Evolutionary conservation across 176 grass and related monocot genomes (phyloP).

Genomic region (Thalia dealbata): DNA sequence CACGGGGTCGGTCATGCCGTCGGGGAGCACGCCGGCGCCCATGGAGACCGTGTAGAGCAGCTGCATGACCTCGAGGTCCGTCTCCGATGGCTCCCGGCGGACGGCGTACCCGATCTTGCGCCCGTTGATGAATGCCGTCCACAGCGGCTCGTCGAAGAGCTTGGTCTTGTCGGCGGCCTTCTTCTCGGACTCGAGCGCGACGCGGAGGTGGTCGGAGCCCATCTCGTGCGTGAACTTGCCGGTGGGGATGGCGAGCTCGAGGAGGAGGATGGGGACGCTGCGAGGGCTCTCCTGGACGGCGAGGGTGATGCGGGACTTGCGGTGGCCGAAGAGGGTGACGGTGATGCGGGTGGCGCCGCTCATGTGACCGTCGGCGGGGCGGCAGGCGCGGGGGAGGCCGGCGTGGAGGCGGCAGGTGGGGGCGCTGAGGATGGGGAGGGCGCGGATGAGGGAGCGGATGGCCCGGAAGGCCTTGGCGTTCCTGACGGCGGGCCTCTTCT

Average conservation of each 20-base stretch:
- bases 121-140: slow-evolving; percentile 84
- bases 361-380: slow-evolving; percentile 45
- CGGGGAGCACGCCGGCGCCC: slow-evolving; percentile 73
- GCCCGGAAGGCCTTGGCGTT: slow-evolving; percentile 45
- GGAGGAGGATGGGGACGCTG: slow-evolving; percentile 67
- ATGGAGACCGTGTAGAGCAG: slow-evolving; percentile 78
- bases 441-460: slow-evolving; percentile 70
- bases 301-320: slow-evolving; percentile 68
- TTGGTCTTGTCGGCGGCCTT: slow-evolving; percentile 31
- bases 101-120: slow-evolving; percentile 79
- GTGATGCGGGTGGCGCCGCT: slow-evolving; percentile 59
- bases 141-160: slow-evolving; percentile 76
- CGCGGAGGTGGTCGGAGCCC: slow-evolving; percentile 71
- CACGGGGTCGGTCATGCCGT: slow-evolving; percentile 34
- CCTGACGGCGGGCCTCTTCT: slow-evolving; percentile 32
- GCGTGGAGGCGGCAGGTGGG: slow-evolving; percentile 57
- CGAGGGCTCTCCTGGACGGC: slow-evolving; percentile 78
- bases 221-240: slow-evolving; percentile 96
- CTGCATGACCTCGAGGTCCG: slow-evolving; percentile 77
- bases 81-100: slow-evolving; percentile 56
- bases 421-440: slow-evolving; percentile 67
- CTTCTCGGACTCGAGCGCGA: slow-evolving; percentile 87
- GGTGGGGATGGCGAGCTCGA: slow-evolving; percentile 79
- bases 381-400: slow-evolving; percentile 24
- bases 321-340: slow-evolving; percentile 79